phyloP scores from a whole-genome alignment of 2,329 filamentous ascomycete species.

The Phoma sp. region DNA sequence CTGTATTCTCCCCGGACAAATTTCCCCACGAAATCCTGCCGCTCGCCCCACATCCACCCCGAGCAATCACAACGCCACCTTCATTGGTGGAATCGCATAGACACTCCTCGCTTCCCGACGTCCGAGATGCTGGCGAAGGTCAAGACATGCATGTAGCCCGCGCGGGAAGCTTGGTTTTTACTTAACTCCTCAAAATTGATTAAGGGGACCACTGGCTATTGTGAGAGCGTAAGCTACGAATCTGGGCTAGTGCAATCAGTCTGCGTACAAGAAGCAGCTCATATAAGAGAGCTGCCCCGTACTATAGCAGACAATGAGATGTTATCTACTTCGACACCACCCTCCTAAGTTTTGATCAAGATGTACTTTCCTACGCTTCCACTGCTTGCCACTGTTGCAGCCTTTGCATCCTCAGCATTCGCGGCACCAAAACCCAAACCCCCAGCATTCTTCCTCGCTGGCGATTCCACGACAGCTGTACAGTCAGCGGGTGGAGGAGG shows the following conservation, averaged over 20 bases:
- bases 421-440: conserved; percentile 17
- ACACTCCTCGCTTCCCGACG: conserved; percentile 7
- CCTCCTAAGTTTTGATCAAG: background rate
- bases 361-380: conserved; percentile 12
- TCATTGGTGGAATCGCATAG: conserved; percentile 12
- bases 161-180: conserved; percentile 1
- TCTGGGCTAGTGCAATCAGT: too few species aligned
- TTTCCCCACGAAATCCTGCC: conserved; percentile 14
- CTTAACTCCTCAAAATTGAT: conserved; percentile 7
- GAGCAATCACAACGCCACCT: background rate
- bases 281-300: too few species aligned
- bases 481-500: conserved; percentile 30
- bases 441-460: conserved; percentile 42
- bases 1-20: conserved; percentile 3
- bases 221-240: too few species aligned
- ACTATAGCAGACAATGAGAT: too few species aligned
- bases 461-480: conserved; percentile 46
- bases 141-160: conserved; percentile 3
- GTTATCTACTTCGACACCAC: background rate
- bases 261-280: background rate
- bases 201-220: background rate
- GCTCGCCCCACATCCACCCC: conserved; percentile 5
- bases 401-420: background rate
- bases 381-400: conserved; percentile 7
- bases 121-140: conserved; percentile 4